A percentile compares a stretch with the other conserved stretches of the same genome.
These are phyloP conservation scores for barrel medic (Medicago truncatula) DNA, from an alignment of 306 rosid species.

Conservation along the genomic window MtrunA17r5.0-ANR NC_053043.1:18382001-18382500, in stretches of 20 bases:
- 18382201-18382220: constrained; percentile 72
- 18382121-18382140: neutral
- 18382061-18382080: neutral
- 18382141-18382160: constrained; percentile 79
- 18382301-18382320: neutral
- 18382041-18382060: neutral
- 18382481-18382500: constrained; percentile 73
- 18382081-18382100: neutral
- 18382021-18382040: neutral
- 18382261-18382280: constrained; percentile 55
- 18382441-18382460: constrained; percentile 84
- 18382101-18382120: constrained; percentile 30
- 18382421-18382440: constrained; percentile 68
- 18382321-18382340: constrained; percentile 18
- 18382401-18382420: constrained; percentile 79
- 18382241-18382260: constrained; percentile 81
- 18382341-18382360: constrained; percentile 35
- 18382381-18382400: constrained; percentile 54
- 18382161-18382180: constrained; percentile 81
- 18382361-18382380: constrained; percentile 62
- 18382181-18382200: constrained; percentile 57
- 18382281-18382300: constrained; percentile 8
- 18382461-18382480: constrained; percentile 82
- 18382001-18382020: neutral
- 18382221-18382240: constrained; percentile 74